These are phyloP conservation scores for Phytopythium cucurbitacearum DNA, from an alignment of 352 stramenopile species.

Conservation along the genomic window DNA sequence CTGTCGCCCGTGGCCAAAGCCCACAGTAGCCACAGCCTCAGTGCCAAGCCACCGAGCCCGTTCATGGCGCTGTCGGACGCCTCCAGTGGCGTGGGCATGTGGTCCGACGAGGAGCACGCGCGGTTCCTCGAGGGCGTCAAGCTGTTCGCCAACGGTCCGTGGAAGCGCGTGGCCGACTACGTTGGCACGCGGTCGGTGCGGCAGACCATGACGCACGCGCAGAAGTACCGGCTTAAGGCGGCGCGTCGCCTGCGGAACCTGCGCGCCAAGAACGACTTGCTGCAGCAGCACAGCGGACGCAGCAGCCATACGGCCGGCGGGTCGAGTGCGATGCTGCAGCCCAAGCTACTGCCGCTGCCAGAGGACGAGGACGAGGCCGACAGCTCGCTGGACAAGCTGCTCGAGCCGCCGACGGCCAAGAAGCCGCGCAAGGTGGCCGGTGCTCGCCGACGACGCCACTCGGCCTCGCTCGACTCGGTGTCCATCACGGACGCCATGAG, in stretches of 20 bases:
- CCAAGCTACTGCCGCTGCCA: slow-evolving; percentile 1
- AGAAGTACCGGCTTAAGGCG: slow-evolving; percentile 73
- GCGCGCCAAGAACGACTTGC: slow-evolving; percentile 7
- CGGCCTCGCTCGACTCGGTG: slow-evolving; percentile 10
- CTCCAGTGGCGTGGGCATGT: slow-evolving; percentile 36
- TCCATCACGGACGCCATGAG: slow-evolving; percentile 38
- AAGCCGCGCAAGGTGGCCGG: not conserved
- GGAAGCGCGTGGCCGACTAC: slow-evolving; percentile 67
- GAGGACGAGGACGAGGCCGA: not conserved
- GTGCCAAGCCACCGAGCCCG: no score
- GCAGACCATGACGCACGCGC: slow-evolving; percentile 77
- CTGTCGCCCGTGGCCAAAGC: no score
- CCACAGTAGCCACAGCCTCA: no score
- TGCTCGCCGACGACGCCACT: not conserved
- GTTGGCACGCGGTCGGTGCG: slow-evolving; percentile 73
- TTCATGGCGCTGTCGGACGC: slow-evolving; percentile 4
- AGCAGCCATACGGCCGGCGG: not conserved
- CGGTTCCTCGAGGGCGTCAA: slow-evolving; percentile 74
- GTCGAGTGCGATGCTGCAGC: not conserved
- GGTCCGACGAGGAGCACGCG: slow-evolving; percentile 68
- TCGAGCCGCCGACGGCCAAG: slow-evolving; percentile 1
- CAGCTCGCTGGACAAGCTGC: not conserved
- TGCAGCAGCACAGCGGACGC: slow-evolving; percentile 3
- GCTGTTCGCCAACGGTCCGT: slow-evolving; percentile 65
- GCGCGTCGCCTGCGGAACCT: slow-evolving; percentile 40